Percentiles rank a stretch among this genome's conserved stretches.
Conservation (phyloP, 2,329 filamentous ascomycete genomes). For the Juglanconis sp. region DNA sequence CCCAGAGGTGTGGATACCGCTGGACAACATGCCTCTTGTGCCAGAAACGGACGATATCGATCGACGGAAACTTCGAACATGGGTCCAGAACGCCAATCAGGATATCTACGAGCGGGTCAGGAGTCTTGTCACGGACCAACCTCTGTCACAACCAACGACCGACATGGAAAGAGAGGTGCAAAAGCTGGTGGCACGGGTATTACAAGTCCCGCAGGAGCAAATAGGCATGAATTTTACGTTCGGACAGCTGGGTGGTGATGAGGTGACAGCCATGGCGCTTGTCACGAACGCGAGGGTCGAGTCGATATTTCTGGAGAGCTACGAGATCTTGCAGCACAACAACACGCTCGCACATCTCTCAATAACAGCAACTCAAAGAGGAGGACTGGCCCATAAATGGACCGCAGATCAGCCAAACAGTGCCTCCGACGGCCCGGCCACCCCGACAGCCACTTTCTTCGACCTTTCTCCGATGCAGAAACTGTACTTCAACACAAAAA, state of each 20-base stretch:
- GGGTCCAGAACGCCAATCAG: conserved; percentile 52
- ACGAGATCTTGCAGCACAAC: conserved; percentile 35
- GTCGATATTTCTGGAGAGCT: conserved; percentile 33
- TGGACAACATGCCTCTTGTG: conserved; percentile 42
- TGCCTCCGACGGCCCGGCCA: neutral
- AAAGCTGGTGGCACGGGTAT: conserved; percentile 34
- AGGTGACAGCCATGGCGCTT: conserved; percentile 36
- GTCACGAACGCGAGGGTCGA: conserved; percentile 36
- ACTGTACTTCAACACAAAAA: conserved; percentile 47
- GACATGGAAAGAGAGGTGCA: conserved; percentile 39
- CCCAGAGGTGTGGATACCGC: conserved; percentile 47
- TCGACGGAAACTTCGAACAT: conserved; percentile 45
- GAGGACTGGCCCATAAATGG: conserved; percentile 28
- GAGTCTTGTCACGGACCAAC: conserved; percentile 37
- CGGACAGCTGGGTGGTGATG: conserved; percentile 37
- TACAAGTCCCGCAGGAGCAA: conserved; percentile 35
- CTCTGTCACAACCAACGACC: conserved; percentile 32
- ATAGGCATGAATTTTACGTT: conserved; percentile 43
- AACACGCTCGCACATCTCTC: conserved; percentile 38
- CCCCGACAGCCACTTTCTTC: conserved; percentile 28
- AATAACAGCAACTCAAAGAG: conserved; percentile 31
- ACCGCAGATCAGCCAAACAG: conserved; percentile 32
- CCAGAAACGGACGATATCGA: conserved; percentile 37
- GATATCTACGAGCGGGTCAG: conserved; percentile 43
- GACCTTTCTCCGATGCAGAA: conserved; percentile 53